Percentiles rank a stretch among this genome's conserved stretches.
These are phyloP conservation scores for Novymonas esmeraldas DNA, from an alignment of 208 protist genomes.

Conservation along the genomic window DNA sequence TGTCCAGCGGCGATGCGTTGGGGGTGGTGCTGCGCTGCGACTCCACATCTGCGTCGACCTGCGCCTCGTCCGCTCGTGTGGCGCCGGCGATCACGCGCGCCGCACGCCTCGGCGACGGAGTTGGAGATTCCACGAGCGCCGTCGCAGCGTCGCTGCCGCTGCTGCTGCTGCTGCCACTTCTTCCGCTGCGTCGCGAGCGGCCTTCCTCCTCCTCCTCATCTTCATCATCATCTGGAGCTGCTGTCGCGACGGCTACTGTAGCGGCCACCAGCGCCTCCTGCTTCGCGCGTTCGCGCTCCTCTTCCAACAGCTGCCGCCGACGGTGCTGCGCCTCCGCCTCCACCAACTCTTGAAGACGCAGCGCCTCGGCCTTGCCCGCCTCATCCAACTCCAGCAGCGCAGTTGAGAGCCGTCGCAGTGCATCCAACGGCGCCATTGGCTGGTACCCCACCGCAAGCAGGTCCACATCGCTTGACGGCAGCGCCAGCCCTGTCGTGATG, in stretches of 20 bases:
- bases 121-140: no score
- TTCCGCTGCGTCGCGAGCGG: no score
- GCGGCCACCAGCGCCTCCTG: constrained; percentile 2
- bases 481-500: constrained; percentile 76
- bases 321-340: constrained; percentile 34
- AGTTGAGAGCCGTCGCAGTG: constrained; percentile 66
- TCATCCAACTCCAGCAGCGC: constrained; percentile 61
- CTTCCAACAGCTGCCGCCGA: constrained; percentile 5
- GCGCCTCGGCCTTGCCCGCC: constrained; percentile 34
- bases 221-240: background rate
- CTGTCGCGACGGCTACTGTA: background rate
- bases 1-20: constrained; percentile 5
- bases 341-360: constrained; percentile 28
- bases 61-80: no score
- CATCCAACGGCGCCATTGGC: constrained; percentile 64
- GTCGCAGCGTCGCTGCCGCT: background rate
- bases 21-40: no score
- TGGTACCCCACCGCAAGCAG: constrained; percentile 77
- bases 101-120: background rate
- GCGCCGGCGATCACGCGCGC: no score
- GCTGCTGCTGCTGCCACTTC: background rate
- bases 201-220: background rate
- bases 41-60: no score
- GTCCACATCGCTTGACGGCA: constrained; percentile 83
- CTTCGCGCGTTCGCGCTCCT: constrained; percentile 13